These are phyloP conservation scores for Papilionanthe hybrid DNA, from an alignment of 116 monocot species.

Conservation along the genomic window DNA sequence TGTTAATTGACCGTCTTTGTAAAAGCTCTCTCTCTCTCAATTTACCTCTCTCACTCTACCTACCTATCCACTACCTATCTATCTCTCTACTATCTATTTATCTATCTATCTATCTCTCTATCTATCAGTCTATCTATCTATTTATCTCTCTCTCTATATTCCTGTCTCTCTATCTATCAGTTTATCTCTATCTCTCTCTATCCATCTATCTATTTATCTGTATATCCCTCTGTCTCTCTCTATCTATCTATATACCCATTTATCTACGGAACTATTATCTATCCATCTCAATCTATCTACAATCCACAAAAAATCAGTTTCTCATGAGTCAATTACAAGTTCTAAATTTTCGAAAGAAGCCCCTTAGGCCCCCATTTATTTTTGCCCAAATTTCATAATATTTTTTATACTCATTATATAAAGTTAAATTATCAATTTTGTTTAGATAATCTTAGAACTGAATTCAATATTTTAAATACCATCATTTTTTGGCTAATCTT, in stretches of 20 bases:
- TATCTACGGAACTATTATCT: no score
- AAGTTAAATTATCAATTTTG: background rate
- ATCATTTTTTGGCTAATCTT: background rate
- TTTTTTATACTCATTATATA: background rate
- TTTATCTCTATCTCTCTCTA: no score
- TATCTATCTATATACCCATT: no score
- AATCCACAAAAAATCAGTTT: background rate
- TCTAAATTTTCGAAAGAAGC: background rate
- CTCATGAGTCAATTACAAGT: background rate
- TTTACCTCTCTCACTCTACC: background rate
- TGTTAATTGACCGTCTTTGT: background rate
- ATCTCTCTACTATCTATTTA: no score
- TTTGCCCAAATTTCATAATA: background rate
- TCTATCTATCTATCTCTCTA: no score
- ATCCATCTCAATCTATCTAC: background rate
- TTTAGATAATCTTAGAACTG: background rate
- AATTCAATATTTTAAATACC: background rate
- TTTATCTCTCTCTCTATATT: background rate
- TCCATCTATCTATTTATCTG: no score
- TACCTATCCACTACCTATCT: no score
- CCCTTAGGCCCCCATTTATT: background rate
- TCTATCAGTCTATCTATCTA: no score
- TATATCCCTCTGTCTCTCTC: no score
- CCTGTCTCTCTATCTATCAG: background rate
- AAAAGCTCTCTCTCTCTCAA: background rate